These are phyloP conservation scores for Sclerotinia subarctica DNA, from an alignment of 2,329 filamentous ascomycete species.

Conservation along the genomic window DNA sequence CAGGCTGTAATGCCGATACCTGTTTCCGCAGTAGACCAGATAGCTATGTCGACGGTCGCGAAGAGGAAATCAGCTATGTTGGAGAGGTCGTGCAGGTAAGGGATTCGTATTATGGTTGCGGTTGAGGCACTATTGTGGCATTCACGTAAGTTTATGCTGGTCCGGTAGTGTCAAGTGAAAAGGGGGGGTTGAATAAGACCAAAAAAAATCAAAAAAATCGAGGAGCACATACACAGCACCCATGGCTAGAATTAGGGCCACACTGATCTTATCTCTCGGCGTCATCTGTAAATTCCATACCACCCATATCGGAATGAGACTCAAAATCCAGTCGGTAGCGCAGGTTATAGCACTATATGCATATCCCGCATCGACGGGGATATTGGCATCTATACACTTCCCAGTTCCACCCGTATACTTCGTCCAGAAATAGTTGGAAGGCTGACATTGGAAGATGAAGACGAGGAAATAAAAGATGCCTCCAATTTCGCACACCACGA, in stretches of 20 bases:
- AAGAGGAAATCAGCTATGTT: slow-evolving; percentile 41
- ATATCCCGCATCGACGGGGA: slow-evolving; percentile 40
- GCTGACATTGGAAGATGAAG: slow-evolving; percentile 42
- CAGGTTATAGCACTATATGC: slow-evolving; percentile 43
- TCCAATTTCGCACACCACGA: slow-evolving; percentile 39
- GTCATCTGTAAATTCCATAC: slow-evolving; percentile 45
- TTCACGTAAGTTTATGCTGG: neutral
- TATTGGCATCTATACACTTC: slow-evolving; percentile 37
- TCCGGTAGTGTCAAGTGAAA: too few relatives aligned
- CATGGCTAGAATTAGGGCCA: slow-evolving; percentile 36
- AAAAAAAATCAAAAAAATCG: neutral
- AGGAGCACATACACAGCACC: slow-evolving; percentile 40
- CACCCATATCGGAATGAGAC: slow-evolving; percentile 43
- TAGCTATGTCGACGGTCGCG: slow-evolving; percentile 42
- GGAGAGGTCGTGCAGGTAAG: slow-evolving; percentile 41
- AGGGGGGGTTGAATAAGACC: too few relatives aligned
- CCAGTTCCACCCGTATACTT: slow-evolving; percentile 38
- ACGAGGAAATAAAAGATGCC: slow-evolving; percentile 41
- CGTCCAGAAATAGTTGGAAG: slow-evolving; percentile 42
- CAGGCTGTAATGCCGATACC: slow-evolving; percentile 43
- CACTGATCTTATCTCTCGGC: slow-evolving; percentile 40
- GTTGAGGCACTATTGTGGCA: slow-evolving; percentile 38
- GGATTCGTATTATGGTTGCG: slow-evolving; percentile 44
- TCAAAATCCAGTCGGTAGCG: slow-evolving; percentile 43
- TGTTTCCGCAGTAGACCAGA: slow-evolving; percentile 45